Evolutionary conservation across 306 rosid species (phyloP).

Genomic region (Canavalia gladiata): DNA sequence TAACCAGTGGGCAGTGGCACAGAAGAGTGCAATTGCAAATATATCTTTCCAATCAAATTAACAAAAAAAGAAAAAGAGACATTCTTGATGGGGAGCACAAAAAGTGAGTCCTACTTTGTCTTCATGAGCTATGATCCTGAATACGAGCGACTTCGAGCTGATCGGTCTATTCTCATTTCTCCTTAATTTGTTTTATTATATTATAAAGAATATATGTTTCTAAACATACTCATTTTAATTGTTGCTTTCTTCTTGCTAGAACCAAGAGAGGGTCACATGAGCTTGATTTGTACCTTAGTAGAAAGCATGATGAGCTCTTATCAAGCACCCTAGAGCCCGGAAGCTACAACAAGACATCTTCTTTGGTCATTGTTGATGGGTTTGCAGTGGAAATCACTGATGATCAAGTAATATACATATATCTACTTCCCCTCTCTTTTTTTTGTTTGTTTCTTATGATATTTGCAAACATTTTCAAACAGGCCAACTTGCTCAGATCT

Average conservation of each 20-base stretch:
- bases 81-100: slow-evolving; percentile 60
- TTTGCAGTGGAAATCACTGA: slow-evolving; percentile 75
- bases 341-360: slow-evolving; percentile 72
- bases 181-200: neutral
- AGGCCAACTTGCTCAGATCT: slow-evolving; percentile 90
- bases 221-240: neutral
- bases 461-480: slow-evolving; percentile 31
- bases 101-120: slow-evolving; percentile 74
- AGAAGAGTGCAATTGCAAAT: neutral
- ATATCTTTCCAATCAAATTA: slow-evolving; percentile 10
- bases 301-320: slow-evolving; percentile 82
- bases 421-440: neutral
- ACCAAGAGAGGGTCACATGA: slow-evolving; percentile 62
- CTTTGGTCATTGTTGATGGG: slow-evolving; percentile 90
- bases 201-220: neutral
- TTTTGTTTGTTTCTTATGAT: neutral
- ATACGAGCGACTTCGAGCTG: slow-evolving; percentile 75
- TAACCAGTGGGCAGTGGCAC: slow-evolving; percentile 40
- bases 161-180: slow-evolving; percentile 59
- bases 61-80: slow-evolving; percentile 13
- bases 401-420: slow-evolving; percentile 65
- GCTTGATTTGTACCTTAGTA: slow-evolving; percentile 78
- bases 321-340: slow-evolving; percentile 69
- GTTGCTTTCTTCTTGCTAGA: slow-evolving; percentile 28
- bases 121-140: slow-evolving; percentile 93